phyloP scores from a whole-genome alignment of 306 rosid species.

The Malus orientalis region DNA sequence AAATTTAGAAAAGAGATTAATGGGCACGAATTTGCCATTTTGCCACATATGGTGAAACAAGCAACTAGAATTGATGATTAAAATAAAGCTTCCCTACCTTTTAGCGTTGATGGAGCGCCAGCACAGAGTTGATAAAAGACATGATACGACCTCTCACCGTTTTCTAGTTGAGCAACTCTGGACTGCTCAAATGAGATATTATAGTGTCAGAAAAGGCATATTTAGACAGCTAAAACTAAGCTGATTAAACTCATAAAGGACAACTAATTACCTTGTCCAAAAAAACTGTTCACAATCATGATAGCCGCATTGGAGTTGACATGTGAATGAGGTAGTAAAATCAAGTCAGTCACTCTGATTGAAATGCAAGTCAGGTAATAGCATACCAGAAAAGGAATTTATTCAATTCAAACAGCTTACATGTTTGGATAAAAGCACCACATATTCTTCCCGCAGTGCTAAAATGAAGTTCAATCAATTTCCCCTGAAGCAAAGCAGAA shows the following conservation, averaged over 20 bases:
- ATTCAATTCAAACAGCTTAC: slow-evolving; percentile 48
- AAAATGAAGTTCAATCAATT: slow-evolving; percentile 80
- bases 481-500: slow-evolving; percentile 61
- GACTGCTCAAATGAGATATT: slow-evolving; percentile 53
- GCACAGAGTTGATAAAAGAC: slow-evolving; percentile 95
- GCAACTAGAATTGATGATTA: not conserved
- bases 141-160: slow-evolving; percentile 79
- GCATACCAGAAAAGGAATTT: slow-evolving; percentile 7
- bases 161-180: slow-evolving; percentile 70
- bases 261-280: slow-evolving; percentile 74
- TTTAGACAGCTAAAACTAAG: slow-evolving; percentile 16
- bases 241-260: slow-evolving; percentile 13
- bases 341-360: slow-evolving; percentile 35
- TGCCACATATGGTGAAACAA: not conserved
- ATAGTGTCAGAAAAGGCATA: slow-evolving; percentile 25
- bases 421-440: slow-evolving; percentile 79
- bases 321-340: slow-evolving; percentile 24
- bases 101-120: slow-evolving; percentile 64
- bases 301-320: slow-evolving; percentile 22
- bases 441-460: slow-evolving; percentile 59
- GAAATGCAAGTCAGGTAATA: slow-evolving; percentile 13
- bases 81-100: slow-evolving; percentile 41
- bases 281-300: slow-evolving; percentile 43
- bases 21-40: not conserved
- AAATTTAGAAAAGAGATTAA: not conserved